Evolutionary conservation across 345 rosid genomes (phyloP).

Genomic region (Jatropha curcas): DNA sequence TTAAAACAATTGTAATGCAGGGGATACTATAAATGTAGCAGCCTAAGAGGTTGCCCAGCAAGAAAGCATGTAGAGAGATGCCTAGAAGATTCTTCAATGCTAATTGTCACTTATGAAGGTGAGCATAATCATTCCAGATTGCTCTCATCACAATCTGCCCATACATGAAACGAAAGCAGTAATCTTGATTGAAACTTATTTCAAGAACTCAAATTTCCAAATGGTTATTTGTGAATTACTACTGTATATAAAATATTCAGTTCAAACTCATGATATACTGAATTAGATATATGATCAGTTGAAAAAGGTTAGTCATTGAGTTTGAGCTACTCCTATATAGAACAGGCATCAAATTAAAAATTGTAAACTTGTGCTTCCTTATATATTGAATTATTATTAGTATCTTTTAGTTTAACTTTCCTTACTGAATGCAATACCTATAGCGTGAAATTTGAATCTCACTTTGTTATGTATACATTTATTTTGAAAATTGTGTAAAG

Average conservation of each 20-base stretch:
- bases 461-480: too few species aligned
- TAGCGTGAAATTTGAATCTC: not conserved
- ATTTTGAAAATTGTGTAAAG: not conserved
- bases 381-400: not conserved
- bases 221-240: conserved; percentile 13
- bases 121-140: conserved; percentile 73
- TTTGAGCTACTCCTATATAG: conserved; percentile 11
- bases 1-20: conserved; percentile 35
- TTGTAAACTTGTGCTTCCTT: conserved; percentile 4
- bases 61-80: conserved; percentile 89
- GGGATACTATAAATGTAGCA: conserved; percentile 86
- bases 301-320: not conserved
- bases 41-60: conserved; percentile 79
- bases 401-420: not conserved
- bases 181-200: not conserved
- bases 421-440: not conserved
- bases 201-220: not conserved
- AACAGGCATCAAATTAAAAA: conserved; percentile 4
- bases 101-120: conserved; percentile 76
- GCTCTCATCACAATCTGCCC: conserved; percentile 54
- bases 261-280: conserved; percentile 3
- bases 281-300: not conserved
- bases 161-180: conserved; percentile 34
- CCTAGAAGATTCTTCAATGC: conserved; percentile 70
- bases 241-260: conserved; percentile 9